Base-by-base conservation (phyloP, 2,329 filamentous ascomycete genomes). In the Aspergillus vadensis region DNA sequence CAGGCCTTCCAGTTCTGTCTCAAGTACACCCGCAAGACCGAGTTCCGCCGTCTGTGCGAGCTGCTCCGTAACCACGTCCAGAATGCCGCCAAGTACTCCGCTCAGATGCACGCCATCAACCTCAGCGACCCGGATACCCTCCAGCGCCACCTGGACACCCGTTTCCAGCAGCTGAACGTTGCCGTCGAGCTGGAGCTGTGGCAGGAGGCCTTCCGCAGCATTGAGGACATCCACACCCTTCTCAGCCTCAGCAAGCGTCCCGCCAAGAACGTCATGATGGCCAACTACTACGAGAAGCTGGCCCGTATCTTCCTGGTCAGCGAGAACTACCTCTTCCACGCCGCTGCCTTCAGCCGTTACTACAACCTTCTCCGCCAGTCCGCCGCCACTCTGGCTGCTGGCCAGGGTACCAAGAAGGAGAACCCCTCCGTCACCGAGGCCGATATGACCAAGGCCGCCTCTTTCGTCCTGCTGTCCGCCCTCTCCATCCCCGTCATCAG, bases 211-310 rank as follows among this genome's bases (percentile, higher is more conserved):
- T 99, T 99, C 90, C 91, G 95, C 78, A 97, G 92, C 74, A 94
- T 99, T 53, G 95, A 99, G 81, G 95, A 99, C 76, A 98, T 98
- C 69, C 95, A 99, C 82, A 98, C 93, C 55, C 87, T 99, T 58
- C 88, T 99, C 69, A 98, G 90, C 82, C 86, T 98, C 70, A 98
- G 94, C 89, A 98, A 98, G 86, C 91, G 95, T 58, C 93, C 93
- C 41, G 90, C 95, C 57, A 98, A 98, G 89, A 97, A 97, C 77
- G 85, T 97, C 75, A 98, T 99, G 95, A 99, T 99, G 95, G 95
- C 95, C 81, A 99, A 98, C 83, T 99, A 99, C 85, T 99, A 98
- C 80, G 95, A 99, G 85, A 98, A 98, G 83, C 88, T 99, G 60
- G 97, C 95, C 43, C 88, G 93, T 66, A 99, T 99, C 77, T 99